These are phyloP conservation scores for Polytrichum formosum DNA, from an alignment of 225 moss, liverwort and hornwort genomes.

Conservation along the genomic window DNA sequence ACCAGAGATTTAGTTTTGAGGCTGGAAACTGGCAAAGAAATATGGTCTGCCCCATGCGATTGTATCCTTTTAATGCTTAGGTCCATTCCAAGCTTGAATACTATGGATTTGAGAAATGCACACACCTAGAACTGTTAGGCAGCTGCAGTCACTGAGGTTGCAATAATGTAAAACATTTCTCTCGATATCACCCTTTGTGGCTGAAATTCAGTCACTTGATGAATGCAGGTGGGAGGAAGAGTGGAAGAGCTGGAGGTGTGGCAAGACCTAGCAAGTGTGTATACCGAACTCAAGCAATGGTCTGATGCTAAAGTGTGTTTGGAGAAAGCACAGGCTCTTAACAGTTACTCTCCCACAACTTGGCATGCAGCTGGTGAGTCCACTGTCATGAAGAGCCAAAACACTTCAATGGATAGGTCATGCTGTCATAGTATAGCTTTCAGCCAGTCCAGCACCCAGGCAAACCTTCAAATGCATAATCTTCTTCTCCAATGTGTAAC, in stretches of 20 bases:
- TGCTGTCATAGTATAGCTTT: too few relatives aligned
- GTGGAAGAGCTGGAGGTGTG: conserved; percentile 94
- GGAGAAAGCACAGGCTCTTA: conserved; percentile 85
- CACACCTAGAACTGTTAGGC: too few relatives aligned
- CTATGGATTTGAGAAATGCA: too few relatives aligned
- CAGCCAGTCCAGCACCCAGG: too few relatives aligned
- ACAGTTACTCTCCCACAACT: conserved; percentile 54
- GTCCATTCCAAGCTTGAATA: too few relatives aligned
- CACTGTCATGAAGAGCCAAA: too few relatives aligned
- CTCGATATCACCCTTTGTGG: too few relatives aligned
- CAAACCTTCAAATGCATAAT: neutral
- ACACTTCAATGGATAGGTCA: too few relatives aligned
- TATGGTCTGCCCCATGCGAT: conserved; percentile 32
- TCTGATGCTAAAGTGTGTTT: conserved; percentile 88
- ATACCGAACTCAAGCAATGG: conserved; percentile 84
- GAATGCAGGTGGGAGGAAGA: conserved; percentile 49
- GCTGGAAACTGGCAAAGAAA: conserved; percentile 68
- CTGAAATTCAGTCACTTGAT: neutral
- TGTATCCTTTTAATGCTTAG: too few relatives aligned
- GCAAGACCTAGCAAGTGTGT: conserved; percentile 85
- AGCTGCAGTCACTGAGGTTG: too few relatives aligned
- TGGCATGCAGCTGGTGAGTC: conserved; percentile 81
- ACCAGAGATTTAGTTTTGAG: conserved; percentile 75
- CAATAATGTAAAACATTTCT: too few relatives aligned
- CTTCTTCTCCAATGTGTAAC: neutral